These are phyloP conservation scores for Funneliformis geosporum DNA, from an alignment of 192 early-diverging fungal genomes.

Conservation along the genomic window DNA sequence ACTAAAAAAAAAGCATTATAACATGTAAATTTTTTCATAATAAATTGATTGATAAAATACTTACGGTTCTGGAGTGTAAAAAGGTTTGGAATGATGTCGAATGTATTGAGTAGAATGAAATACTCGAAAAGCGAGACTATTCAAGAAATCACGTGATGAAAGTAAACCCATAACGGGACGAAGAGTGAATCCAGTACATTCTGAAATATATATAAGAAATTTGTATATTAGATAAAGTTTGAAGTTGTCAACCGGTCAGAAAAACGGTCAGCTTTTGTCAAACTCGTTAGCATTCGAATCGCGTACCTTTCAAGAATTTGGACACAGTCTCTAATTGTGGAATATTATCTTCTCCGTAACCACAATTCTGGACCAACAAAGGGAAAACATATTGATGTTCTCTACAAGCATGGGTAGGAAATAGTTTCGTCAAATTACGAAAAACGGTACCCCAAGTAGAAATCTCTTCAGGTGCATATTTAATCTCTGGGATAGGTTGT, in stretches of 20 bases:
- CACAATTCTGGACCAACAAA: constrained; percentile 88
- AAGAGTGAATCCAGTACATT: constrained; percentile 92
- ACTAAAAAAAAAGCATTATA: constrained; percentile 13
- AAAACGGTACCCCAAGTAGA: constrained; percentile 86
- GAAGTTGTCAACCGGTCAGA: too few species aligned
- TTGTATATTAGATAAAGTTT: not conserved
- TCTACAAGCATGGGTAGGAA: constrained; percentile 85
- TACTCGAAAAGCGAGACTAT: constrained; percentile 94
- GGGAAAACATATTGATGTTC: constrained; percentile 92
- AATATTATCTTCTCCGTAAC: constrained; percentile 79
- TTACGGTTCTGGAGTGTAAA: constrained; percentile 88
- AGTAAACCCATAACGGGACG: constrained; percentile 94
- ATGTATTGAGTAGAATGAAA: constrained; percentile 99
- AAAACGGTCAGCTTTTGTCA: too few species aligned
- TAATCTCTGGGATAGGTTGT: constrained; percentile 73
- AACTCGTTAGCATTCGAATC: too few species aligned
- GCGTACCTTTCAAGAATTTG: constrained; percentile 77
- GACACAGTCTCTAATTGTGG: constrained; percentile 91
- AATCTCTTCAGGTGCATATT: constrained; percentile 79
- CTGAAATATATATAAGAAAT: constrained; percentile 30
- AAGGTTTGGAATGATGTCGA: constrained; percentile 86
- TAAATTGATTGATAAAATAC: not conserved
- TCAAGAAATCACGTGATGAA: constrained; percentile 91
- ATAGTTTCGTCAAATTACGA: constrained; percentile 71
- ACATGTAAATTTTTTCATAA: not conserved